phyloP scores from a whole-genome alignment of 768 basidiomycete genomes.

The Kwoniella pini region DNA sequence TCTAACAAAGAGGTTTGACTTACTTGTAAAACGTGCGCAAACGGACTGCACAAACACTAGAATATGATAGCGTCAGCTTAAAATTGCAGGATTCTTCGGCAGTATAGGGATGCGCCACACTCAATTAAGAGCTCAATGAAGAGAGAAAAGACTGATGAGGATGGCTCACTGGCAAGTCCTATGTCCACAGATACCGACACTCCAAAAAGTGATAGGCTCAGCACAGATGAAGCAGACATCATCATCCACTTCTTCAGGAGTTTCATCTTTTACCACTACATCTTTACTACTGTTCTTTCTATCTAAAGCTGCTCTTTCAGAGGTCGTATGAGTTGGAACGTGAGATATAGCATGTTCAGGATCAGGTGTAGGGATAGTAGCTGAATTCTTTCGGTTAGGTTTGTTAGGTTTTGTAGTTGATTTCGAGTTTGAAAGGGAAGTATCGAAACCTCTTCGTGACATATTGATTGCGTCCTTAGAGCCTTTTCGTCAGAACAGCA shows the following conservation, averaged over 20 bases:
- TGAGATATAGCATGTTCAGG: constrained; percentile 21
- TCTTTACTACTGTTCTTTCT: constrained; percentile 5
- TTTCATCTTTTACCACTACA: constrained; percentile 10
- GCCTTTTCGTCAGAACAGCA: not conserved
- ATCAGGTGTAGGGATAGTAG: constrained; percentile 21
- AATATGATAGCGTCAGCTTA: constrained; percentile 9
- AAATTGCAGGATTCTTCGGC: not conserved
- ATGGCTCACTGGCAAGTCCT: constrained; percentile 81
- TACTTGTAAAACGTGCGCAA: constrained; percentile 84
- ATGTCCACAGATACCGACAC: constrained; percentile 87
- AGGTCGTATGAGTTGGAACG: constrained; percentile 28
- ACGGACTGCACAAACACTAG: constrained; percentile 75
- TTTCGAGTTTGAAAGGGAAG: constrained; percentile 7
- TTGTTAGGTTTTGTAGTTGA: not conserved
- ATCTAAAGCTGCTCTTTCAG: constrained; percentile 14
- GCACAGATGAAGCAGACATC: constrained; percentile 85
- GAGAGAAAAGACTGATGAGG: constrained; percentile 1
- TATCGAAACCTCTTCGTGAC: constrained; percentile 20
- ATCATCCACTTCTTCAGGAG: constrained; percentile 36
- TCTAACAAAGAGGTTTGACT: no score
- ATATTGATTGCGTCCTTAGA: not conserved
- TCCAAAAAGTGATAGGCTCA: constrained; percentile 86
- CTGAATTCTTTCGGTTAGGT: constrained; percentile 14
- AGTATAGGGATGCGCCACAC: no score
- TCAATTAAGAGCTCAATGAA: no score